Base-by-base conservation (phyloP, 768 basidiomycete species). In the Coprinopsis strossmayeri region DNA sequence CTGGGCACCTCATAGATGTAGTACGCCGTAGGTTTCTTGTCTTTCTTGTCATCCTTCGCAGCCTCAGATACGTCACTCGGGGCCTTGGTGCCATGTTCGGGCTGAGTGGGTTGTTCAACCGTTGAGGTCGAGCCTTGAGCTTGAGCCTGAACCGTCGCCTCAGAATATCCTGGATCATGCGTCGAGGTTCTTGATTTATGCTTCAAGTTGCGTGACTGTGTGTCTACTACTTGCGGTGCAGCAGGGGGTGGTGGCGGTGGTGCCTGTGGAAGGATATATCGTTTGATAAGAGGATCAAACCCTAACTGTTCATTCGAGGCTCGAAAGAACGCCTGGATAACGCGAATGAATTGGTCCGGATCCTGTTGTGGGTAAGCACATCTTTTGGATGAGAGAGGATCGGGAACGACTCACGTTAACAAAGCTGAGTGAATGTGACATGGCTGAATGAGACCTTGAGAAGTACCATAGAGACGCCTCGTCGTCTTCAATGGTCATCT, bases 401-500 rank as follows among this genome's bases (percentile, higher is more conserved):
- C 12, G 3, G 24, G 9, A 5, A 20, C 10, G n/a, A 28, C 5
- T 10, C 27, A 53, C 52, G 21, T 32, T 27, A 5, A 46, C 32
- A 18, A 49, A 53, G 27, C 45, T 38, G 38, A 53, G 50, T 18
- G 44, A 17, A 10, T 41, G 25, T 13, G 48, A 49, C 37, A 48
- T 49, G 25, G 37, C 42, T 0, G 52, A 40, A 23, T 46, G 43
- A 1, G 42, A 40, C 30, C 35, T 21, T 18, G 21, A 45, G 26
- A 49, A 46, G 32, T 50, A 46, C 51, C 51, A 52, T 3, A 52
- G 30, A 10, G 46, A 42, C 34, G 43, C 34, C n/a, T 23, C 4
- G 13, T 18, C 20, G 44, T 50, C 45, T 28, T 49, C 52, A 10
- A 54, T 47, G 3, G 53, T 48, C 9, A 54, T 47, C 53, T 54